These are phyloP conservation scores for Aspergillus aculeatinus DNA, from an alignment of 2,329 filamentous ascomycete species.

Conservation along the genomic window DNA sequence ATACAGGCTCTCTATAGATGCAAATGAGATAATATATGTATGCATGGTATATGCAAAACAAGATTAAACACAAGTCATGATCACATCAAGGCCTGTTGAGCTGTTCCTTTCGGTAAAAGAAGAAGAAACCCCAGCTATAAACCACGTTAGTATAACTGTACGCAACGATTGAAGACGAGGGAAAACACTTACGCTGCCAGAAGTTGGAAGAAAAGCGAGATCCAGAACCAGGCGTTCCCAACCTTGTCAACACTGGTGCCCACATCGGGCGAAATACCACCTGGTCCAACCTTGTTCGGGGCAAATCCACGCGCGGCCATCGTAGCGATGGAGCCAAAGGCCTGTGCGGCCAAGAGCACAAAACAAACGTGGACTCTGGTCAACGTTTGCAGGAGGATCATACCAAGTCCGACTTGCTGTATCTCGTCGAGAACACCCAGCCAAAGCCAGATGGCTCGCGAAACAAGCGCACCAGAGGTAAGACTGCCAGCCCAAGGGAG, in stretches of 20 bases:
- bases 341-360: not conserved
- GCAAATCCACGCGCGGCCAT: constrained; percentile 5
- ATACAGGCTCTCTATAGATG: not conserved
- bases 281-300: constrained; percentile 3
- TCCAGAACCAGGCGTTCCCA: constrained; percentile 6
- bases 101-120: constrained; percentile 46
- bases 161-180: constrained; percentile 42
- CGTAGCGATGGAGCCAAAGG: constrained; percentile 4
- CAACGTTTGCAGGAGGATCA: constrained; percentile 7
- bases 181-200: not conserved
- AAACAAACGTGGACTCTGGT: constrained; percentile 5
- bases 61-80: not conserved
- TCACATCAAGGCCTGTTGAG: constrained; percentile 37
- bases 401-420: constrained; percentile 4
- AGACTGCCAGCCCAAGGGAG: constrained; percentile 3
- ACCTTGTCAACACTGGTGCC: constrained; percentile 5
- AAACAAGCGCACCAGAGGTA: not conserved
- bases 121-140: constrained; percentile 33
- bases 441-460: constrained; percentile 4
- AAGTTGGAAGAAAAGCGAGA: constrained; percentile 5
- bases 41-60: not conserved
- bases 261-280: not conserved
- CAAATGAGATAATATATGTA: not conserved
- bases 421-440: constrained; percentile 4
- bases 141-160: not conserved